Evolutionary conservation across 2,329 filamentous ascomycete genomes (phyloP).

Genomic region (Diplodia scrobiculata): DNA sequence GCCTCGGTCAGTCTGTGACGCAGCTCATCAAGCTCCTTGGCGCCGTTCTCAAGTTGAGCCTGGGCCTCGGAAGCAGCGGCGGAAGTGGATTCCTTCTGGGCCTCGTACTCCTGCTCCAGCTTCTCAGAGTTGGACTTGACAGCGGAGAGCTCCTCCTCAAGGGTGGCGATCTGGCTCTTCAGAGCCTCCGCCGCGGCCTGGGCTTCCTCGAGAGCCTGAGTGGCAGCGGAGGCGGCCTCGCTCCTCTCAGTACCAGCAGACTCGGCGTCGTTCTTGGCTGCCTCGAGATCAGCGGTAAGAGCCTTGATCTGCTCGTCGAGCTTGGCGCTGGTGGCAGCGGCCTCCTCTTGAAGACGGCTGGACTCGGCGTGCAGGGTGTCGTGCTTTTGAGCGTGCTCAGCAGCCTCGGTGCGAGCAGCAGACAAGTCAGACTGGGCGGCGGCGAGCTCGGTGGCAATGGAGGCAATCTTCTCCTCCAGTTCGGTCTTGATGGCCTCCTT

Average conservation of each 20-base stretch:
- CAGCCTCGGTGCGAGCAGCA: conserved; percentile 17
- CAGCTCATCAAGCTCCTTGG: conserved; percentile 23
- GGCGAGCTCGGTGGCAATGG: conserved; percentile 27
- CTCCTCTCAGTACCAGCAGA: background rate
- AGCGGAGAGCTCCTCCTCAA: conserved; percentile 19
- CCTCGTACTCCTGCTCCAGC: conserved; percentile 16
- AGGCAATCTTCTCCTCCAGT: conserved; percentile 27
- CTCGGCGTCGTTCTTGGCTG: conserved; percentile 31
- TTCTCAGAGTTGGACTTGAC: conserved; percentile 19
- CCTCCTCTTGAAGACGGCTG: conserved; percentile 23
- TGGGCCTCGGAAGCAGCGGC: conserved; percentile 24
- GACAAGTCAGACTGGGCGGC: conserved; percentile 25
- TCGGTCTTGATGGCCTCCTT: conserved; percentile 29
- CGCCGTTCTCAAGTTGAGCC: conserved; percentile 18
- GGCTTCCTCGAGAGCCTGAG: conserved; percentile 25
- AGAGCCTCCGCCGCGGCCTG: conserved; percentile 15
- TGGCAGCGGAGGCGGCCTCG: conserved; percentile 1
- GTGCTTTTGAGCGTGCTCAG: conserved; percentile 36
- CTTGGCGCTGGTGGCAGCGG: conserved; percentile 20
- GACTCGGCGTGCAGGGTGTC: conserved; percentile 27
- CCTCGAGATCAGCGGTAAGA: conserved; percentile 36
- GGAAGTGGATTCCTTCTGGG: conserved; percentile 14
- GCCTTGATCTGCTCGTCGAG: conserved; percentile 39
- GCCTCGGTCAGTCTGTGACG: conserved; percentile 18
- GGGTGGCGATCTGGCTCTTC: conserved; percentile 16